Evolutionary conservation across 2,329 filamentous ascomycete species (phyloP).

Genomic region (Xylariaceae sp.): DNA sequence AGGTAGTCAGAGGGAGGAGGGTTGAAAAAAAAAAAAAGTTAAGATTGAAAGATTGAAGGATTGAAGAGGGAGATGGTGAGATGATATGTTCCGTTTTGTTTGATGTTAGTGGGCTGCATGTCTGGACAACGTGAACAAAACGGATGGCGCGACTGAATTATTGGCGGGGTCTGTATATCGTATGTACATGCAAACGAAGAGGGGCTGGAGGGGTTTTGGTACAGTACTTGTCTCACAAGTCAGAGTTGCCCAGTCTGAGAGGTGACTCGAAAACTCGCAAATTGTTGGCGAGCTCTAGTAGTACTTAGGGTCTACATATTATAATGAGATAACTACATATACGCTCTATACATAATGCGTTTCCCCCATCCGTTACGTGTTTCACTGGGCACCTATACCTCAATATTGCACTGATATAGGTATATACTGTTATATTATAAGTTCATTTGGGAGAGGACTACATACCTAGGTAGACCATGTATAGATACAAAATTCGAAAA

Average conservation of each 20-base stretch:
- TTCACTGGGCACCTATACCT: no score
- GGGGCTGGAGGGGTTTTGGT: not conserved
- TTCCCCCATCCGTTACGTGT: no score
- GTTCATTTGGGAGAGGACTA: not conserved
- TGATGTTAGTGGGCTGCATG: constrained; percentile 22
- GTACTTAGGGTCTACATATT: not conserved
- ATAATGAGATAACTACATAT: not conserved
- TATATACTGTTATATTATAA: not conserved
- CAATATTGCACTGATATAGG: no score
- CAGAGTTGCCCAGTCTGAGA: not conserved
- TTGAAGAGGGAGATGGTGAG: constrained; percentile 12
- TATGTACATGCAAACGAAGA: not conserved
- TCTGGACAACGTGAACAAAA: constrained; percentile 28
- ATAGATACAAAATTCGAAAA: not conserved
- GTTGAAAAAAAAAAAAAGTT: constrained; percentile 8
- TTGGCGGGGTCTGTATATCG: constrained; percentile 23
- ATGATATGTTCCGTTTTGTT: constrained; percentile 11
- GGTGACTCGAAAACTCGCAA: not conserved
- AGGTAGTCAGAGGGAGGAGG: constrained; percentile 3
- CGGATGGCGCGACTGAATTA: constrained; percentile 23
- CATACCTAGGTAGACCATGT: no score
- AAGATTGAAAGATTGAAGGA: no score
- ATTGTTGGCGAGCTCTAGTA: not conserved
- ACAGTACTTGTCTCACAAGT: not conserved
- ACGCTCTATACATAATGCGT: no score